Conservation (phyloP, 768 basidiomycete species). For the Filobasidium floriforme region DNA sequence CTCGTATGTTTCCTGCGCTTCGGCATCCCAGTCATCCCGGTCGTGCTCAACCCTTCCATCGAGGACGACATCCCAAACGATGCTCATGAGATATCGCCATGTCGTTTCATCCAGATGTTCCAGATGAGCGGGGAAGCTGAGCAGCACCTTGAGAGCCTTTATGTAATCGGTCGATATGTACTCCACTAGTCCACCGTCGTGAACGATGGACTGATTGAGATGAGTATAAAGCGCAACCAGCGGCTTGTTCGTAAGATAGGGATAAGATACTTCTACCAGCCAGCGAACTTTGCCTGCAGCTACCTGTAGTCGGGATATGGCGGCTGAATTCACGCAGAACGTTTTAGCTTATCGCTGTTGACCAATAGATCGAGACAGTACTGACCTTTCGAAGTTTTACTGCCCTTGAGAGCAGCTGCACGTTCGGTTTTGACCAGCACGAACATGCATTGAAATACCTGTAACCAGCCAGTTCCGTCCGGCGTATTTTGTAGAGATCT, state of each 20-base stretch:
- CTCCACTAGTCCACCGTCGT: constrained; percentile 53
- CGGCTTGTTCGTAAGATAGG: constrained; percentile 54
- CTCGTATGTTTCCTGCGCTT: constrained; percentile 41
- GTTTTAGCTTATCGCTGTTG: not conserved
- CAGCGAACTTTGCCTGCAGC: constrained; percentile 63
- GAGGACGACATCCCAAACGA: constrained; percentile 71
- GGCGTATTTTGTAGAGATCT: constrained; percentile 51
- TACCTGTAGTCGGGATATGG: constrained; percentile 57
- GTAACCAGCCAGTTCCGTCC: constrained; percentile 56
- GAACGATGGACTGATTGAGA: constrained; percentile 56
- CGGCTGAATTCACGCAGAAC: constrained; percentile 40
- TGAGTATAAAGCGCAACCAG: constrained; percentile 59
- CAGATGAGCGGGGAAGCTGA: constrained; percentile 65
- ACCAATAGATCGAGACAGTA: not conserved
- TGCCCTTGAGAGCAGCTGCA: constrained; percentile 48
- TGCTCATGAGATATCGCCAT: constrained; percentile 64
- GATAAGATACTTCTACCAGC: constrained; percentile 60
- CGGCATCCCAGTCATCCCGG: constrained; percentile 31
- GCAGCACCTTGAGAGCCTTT: constrained; percentile 63
- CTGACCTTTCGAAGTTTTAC: constrained; percentile 15
- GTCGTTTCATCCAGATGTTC: constrained; percentile 59
- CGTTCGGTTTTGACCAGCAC: constrained; percentile 60
- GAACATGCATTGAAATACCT: constrained; percentile 68
- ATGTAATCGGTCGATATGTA: constrained; percentile 71
- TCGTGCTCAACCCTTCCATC: constrained; percentile 48